Base-by-base conservation (phyloP, 441 rosid genomes). In the Gossypium trilobum region DNA sequence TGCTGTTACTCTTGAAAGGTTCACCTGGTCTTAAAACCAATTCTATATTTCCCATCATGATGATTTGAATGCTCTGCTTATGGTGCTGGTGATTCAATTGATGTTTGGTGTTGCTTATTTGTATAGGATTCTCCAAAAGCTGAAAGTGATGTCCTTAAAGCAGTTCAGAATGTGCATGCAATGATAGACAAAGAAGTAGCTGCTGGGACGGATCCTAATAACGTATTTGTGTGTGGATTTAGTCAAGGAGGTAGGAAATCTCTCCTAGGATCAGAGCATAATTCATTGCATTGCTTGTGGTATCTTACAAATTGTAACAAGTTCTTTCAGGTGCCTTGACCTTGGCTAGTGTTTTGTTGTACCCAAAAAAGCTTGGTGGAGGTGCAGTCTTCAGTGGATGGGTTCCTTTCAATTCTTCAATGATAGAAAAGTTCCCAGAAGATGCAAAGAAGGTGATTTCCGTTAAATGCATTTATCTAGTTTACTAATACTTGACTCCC, bases 361-460 rank as follows among this genome's bases (percentile, higher is more conserved):
- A 92, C 81, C 95, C 92, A 1, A 87, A 81, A 83, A 63, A 88
- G 73, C 88, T 93, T 20, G 92, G 97, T 78, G 97, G 95, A n/a
- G 91, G 87, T 58, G 88, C 90, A 39, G 80, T 91, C 67, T 88
- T 88, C 73, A 93, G 97, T 19, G 95, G 97, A 75, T 91, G 97
- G 93, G 79, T 91, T 79, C 97, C 98, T 67, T 86, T 93, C 70
- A 91, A 77, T 79, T 79, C 90, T 63, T 88, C 95, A 6, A 13
- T 78, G 73, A 68, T 81, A 1, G 81, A 79, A 36, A 81, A 76
- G 79, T 79, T 88, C 67, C 51, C 92, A 0, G 75, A 79, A 66
- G 87, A 84, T 68, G 92, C 92, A 70, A 89, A 79, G 81, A 87
- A 82, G 91, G 97, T 89, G 48, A 14, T 64, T 54, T 61, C 67